Evolutionary conservation across 768 basidiomycete genomes (phyloP), one percentile per base, ranked within the genome.

Genomic region (Collybia mongolica): DNA sequence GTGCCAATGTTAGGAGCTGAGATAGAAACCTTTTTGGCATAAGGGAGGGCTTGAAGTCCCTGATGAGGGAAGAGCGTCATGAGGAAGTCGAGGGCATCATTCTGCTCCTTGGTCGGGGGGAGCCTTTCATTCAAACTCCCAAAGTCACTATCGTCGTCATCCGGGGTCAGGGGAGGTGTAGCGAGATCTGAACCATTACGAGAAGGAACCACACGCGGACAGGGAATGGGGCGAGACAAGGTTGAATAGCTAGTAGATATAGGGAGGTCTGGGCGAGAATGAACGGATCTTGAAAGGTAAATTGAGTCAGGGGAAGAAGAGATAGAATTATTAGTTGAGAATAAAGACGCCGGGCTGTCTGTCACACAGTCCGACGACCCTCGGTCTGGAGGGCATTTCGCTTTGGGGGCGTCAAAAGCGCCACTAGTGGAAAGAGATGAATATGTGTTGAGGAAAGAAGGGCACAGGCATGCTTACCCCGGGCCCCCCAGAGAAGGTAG

Each of bases 331-430:
- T 72, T 68, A 64, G 32, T 32, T 32, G 80, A 74, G 61, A 75
- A 70, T 54, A 68, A 71, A 65, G 76, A 74, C 90, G 89, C 81
- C 85, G 81, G 80, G 75, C 84, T 80, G 88, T 81, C 91, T 93
- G 87, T 93, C 91, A 93, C 91, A 82, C 89, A 86, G 80, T 81
- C 83, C 78, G 83, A 85, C 90, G 91, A 93, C 91, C 91, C 91
- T 88, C 91, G 65, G 66, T 90, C 86, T 61, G 90, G 90, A 90
- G 90, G 91, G 91, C 91, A 93, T 93, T 93, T 93, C 57, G 72
- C 72, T 63, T 80, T 85, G 60, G 90, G 89, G 79, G 75, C 77
- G 90, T 93, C 91, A 93, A 93, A 93, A 91, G 74, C 90, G 86
- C 91, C 91, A 93, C 91, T 92, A 53, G 2, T 2, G 44, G 4